Evolutionary conservation across 2,329 filamentous ascomycete species (phyloP).

Genomic region (Penicillium sp.): DNA sequence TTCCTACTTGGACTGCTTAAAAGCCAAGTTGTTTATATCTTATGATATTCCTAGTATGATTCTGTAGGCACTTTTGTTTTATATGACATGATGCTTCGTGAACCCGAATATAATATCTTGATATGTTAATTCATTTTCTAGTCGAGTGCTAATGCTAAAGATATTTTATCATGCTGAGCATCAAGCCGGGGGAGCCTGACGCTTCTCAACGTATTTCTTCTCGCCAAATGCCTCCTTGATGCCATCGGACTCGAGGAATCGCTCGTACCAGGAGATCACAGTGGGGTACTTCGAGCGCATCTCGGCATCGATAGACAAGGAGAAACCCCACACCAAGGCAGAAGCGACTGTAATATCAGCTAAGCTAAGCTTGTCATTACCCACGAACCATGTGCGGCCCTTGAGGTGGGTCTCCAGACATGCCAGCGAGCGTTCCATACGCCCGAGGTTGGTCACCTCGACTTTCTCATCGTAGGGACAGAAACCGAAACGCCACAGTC

Average conservation of each 20-base stretch:
- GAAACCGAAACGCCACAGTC: conserved; percentile 22
- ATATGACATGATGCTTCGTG: not conserved
- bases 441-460: conserved; percentile 18
- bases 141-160: not conserved
- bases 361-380: conserved; percentile 23
- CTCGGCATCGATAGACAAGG: conserved; percentile 24
- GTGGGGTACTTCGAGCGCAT: conserved; percentile 27
- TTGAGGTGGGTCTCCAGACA: conserved; percentile 22
- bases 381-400: conserved; percentile 22
- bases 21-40: not conserved
- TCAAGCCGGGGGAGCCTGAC: conserved; percentile 9
- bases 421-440: conserved; percentile 20
- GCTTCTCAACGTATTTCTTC: conserved; percentile 27
- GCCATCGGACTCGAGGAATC: conserved; percentile 19
- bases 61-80: not conserved
- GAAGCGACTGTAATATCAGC: conserved; percentile 29
- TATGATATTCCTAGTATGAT: not conserved
- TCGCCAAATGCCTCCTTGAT: conserved; percentile 30
- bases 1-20: not conserved
- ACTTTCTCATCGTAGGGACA: conserved; percentile 20
- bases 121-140: not conserved
- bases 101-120: not conserved
- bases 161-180: not conserved
- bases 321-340: conserved; percentile 28
- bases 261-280: conserved; percentile 27